Evolutionary conservation across 306 rosid species (phyloP), one percentile per base, ranked within the genome.

Genomic region (Prunus dulcis): DNA sequence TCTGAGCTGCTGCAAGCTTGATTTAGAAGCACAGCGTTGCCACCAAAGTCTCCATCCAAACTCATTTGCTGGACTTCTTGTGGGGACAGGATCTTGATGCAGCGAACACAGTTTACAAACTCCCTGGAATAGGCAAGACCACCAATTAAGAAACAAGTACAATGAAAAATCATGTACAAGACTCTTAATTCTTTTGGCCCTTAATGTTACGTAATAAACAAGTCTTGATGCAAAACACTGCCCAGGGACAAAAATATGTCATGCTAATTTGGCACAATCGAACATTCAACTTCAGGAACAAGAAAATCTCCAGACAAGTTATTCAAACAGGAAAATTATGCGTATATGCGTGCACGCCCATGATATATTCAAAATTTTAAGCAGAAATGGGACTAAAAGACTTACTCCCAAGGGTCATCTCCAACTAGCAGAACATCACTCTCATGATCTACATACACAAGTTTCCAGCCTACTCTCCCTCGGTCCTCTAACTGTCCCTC

Each of bases 401-500:
- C 97, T 84, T 87, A 95, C 99, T 92, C 97, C 99, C 97, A 95
- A 17, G 99, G 99, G 82, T 95, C 99, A 67, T 95, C 99, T 77
- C 99, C 99, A 69, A 95, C 97, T 13, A 95, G 88, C 38, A 95
- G 86, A 78, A 95, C 93, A 71, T 95, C 99, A 34, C 61, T 91
- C 76, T 95, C 98, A 68, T 95, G 98, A 92, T 95, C 99, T 45
- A 90, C 96, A 78, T 92, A 95, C 50, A 95, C 99, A 30, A 95
- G 90, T 78, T 95, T 95, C 99, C 99, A 95, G 60, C 97, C 99
- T 45, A 91, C 82, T 75, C 96, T 88, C 64, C 91, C 96, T 25
- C 89, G 71, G 81, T 92, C 99, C 76, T 95, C 99, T 76, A 95
- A 71, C 67, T 88, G 99, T 63, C 98, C 99, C 83, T 95, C 99